Evolutionary conservation across 495 filamentous ascomycete genomes (phyloP).

Genomic region (Penicillium longicatenatum): DNA sequence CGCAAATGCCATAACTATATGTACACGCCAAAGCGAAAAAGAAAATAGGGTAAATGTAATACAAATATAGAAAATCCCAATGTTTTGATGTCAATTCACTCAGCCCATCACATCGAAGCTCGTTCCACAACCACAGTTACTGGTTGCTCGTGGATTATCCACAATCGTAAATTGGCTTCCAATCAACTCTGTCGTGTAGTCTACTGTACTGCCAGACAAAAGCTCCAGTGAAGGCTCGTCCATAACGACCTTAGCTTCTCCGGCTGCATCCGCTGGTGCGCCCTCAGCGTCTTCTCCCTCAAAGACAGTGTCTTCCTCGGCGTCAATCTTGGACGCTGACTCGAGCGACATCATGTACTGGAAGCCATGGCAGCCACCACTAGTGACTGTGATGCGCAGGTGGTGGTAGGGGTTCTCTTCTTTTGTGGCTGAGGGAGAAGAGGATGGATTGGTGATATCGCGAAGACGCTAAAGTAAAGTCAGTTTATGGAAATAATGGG

Average conservation of each 20-base stretch:
- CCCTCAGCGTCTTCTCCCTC: conserved; percentile 38
- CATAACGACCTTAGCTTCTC: conserved; percentile 81
- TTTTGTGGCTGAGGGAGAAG: conserved; percentile 48
- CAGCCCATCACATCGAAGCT: conserved; percentile 89
- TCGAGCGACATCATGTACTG: conserved; percentile 93
- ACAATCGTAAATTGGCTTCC: conserved; percentile 97
- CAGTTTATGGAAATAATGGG: conserved; percentile 14
- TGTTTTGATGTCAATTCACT: conserved; percentile 10
- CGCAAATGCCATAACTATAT: conserved; percentile 20
- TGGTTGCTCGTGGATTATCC: conserved; percentile 85
- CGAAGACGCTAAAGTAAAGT: conserved; percentile 61
- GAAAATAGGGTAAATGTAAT: background rate
- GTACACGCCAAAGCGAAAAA: conserved; percentile 21
- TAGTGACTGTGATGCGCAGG: conserved; percentile 86
- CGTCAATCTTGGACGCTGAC: conserved; percentile 55
- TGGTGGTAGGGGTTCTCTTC: conserved; percentile 81
- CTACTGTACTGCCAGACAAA: conserved; percentile 88
- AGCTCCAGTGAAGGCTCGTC: conserved; percentile 86
- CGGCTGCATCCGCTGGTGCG: conserved; percentile 35
- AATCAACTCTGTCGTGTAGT: conserved; percentile 96
- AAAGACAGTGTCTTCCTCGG: conserved; percentile 75
- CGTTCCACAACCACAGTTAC: conserved; percentile 96
- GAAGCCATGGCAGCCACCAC: conserved; percentile 95
- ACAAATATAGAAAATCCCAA: background rate
- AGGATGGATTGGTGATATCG: conserved; percentile 51